Evolutionary conservation across 2,329 filamentous ascomycete species (phyloP), one percentile per base, ranked within the genome.

Genomic region (Phialophora expanda): DNA sequence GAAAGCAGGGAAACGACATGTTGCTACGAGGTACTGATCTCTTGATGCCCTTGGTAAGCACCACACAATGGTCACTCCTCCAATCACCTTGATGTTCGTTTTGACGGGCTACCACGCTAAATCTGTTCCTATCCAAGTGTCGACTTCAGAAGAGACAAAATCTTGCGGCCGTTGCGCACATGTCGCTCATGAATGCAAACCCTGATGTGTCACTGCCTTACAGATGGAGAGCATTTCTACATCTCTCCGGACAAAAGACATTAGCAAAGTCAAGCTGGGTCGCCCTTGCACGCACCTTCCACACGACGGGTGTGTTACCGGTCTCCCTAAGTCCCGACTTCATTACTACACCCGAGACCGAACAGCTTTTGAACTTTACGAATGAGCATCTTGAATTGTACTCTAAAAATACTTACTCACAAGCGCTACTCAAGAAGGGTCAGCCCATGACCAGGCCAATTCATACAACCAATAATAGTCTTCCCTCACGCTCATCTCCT

Each of bases 401-500:
- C 32, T 41, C 48, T 54, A 61, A n/a, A 28, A 51, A 34, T 53
- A 65, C 44, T 56, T 51, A 41, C 41, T 57, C 48, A 44, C 41
- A 38, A 34, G 44, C 56, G 61, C 51, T 22, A 57, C 38, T 38
- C 64, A 66, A 57, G 53, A 48, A 57, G 46, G 44, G 28, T 34
- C 48, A 20, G 28, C 20, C 11, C 48, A 50, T 22, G 48, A 34
- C 26, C 53, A 20, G 53, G n/a, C 53, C 28, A 30, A 55, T 55
- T 34, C 26, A 55, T 26, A 55, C 26, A 28, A 22, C 28, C 26
- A 55, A 30, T n/a, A 55, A 22, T 8, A 17, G 53, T 28, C 8
- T 11, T 55, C 24, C 17, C 17, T n/a, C n/a, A 30, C 3, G n/a
- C 26, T 66, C 62, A 69, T 58, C 67, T 55, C 22, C 66, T 58